Conservation (phyloP, 139 green algal genomes). For the Edaphochlamys debaryana region DNA sequence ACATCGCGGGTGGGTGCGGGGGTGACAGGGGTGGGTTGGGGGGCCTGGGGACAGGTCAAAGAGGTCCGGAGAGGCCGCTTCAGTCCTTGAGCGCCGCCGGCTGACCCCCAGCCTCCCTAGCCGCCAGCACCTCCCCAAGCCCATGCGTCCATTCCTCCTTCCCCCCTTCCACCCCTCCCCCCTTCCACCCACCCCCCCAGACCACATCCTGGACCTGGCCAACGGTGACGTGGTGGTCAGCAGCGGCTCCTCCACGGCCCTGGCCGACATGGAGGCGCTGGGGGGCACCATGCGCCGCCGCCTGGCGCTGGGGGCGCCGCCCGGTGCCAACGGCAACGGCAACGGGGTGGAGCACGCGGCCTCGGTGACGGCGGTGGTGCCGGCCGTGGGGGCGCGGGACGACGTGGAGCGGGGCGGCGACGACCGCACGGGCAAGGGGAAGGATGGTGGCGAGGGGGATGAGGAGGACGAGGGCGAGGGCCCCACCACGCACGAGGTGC, state of each 20-base stretch:
- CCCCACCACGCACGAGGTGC: not conserved
- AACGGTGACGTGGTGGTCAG: conserved; percentile 63
- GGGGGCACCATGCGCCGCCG: not conserved
- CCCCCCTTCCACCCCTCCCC: no score
- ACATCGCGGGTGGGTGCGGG: conserved; percentile 63
- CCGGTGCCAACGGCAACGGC: not conserved
- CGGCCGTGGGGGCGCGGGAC: not conserved
- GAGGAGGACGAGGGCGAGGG: not conserved
- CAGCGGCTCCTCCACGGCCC: not conserved
- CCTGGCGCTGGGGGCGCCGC: not conserved
- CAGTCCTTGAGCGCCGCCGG: conserved; percentile 25
- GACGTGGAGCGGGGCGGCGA: not conserved
- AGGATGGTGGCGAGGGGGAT: not conserved
- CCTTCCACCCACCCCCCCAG: no score
- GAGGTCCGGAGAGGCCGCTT: no score
- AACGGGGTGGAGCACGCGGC: not conserved
- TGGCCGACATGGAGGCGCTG: no score
- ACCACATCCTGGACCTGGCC: conserved; percentile 87
- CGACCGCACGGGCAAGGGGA: not conserved
- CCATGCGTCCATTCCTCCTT: no score
- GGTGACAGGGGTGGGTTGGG: no score
- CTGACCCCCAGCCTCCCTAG: no score
- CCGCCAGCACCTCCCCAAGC: no score
- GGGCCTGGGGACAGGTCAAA: no score
- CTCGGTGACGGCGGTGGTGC: not conserved